Conservation (phyloP, 1,139 yeast species). For the Debaryomyces coudertii region DNA sequence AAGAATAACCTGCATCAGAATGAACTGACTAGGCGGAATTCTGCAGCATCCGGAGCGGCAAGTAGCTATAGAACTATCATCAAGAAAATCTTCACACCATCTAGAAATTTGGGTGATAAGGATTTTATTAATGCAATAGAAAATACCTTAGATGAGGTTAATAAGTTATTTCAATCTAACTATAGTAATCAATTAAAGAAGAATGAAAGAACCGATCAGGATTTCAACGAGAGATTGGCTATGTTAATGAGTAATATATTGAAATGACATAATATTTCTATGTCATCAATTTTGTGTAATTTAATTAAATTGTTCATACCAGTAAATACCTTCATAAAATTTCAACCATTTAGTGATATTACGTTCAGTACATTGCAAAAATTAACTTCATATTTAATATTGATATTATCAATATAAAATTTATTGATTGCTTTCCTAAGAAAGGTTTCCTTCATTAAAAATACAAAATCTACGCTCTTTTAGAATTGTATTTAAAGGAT, state of each 20-base stretch:
- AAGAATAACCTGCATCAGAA: neutral
- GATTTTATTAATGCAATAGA: constrained; percentile 32
- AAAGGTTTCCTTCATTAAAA: neutral
- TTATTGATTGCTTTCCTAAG: neutral
- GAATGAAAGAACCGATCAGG: constrained; percentile 13
- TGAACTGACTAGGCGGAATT: neutral
- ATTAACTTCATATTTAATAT: neutral
- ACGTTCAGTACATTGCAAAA: neutral
- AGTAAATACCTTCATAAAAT: constrained; percentile 4
- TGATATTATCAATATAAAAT: neutral
- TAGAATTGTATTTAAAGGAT: neutral
- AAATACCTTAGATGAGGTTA: constrained; percentile 30
- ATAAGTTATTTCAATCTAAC: constrained; percentile 23
- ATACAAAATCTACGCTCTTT: neutral
- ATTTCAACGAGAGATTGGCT: constrained; percentile 25
- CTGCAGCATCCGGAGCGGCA: neutral
- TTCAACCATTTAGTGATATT: constrained; percentile 5
- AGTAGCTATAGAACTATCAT: constrained; percentile 39
- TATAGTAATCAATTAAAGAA: constrained; percentile 1
- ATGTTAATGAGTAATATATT: constrained; percentile 21
- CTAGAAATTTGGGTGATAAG: constrained; percentile 36
- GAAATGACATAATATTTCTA: constrained; percentile 4
- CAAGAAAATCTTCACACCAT: constrained; percentile 40
- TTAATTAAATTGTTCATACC: constrained; percentile 1
- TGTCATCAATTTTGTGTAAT: constrained; percentile 13